These are phyloP conservation scores for Colletotrichum siamense DNA, from an alignment of 2,329 filamentous ascomycete genomes.

Conservation along the genomic window DNA sequence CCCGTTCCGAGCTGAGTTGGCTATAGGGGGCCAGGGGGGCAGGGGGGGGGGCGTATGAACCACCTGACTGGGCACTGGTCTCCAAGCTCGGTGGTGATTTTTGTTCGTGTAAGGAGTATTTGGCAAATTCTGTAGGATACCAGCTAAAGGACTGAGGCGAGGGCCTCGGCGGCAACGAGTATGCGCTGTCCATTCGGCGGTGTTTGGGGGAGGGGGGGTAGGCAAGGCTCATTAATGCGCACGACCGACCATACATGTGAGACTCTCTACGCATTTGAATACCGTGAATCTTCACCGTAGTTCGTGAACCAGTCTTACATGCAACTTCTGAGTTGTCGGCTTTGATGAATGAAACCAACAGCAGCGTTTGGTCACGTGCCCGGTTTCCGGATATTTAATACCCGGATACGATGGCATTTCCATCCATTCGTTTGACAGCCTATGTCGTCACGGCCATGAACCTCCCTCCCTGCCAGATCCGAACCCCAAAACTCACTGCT, in stretches of 20 bases:
- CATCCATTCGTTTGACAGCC: background rate
- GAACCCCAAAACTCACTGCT: rapidly evolving
- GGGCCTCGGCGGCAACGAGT: background rate
- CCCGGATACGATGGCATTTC: background rate
- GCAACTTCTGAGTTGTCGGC: rapidly evolving
- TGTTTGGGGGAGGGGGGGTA: rapidly evolving
- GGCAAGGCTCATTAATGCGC: no score
- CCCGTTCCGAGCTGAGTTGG: background rate
- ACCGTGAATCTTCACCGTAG: no score
- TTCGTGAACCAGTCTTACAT: rapidly evolving
- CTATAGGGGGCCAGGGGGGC: no score
- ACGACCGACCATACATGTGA: background rate
- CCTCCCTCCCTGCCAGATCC: rapidly evolving
- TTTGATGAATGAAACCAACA: no score
- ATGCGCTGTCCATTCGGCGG: background rate
- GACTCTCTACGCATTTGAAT: background rate
- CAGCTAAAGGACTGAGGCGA: background rate
- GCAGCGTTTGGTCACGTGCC: background rate
- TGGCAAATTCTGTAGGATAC: background rate
- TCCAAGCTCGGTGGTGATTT: background rate
- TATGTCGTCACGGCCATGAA: background rate
- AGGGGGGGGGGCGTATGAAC: no score
- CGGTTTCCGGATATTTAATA: background rate
- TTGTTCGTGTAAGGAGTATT: background rate
- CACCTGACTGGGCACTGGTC: background rate